Conservation (phyloP, 2,329 filamentous ascomycete genomes). For the Botrytis byssoidea region DNA sequence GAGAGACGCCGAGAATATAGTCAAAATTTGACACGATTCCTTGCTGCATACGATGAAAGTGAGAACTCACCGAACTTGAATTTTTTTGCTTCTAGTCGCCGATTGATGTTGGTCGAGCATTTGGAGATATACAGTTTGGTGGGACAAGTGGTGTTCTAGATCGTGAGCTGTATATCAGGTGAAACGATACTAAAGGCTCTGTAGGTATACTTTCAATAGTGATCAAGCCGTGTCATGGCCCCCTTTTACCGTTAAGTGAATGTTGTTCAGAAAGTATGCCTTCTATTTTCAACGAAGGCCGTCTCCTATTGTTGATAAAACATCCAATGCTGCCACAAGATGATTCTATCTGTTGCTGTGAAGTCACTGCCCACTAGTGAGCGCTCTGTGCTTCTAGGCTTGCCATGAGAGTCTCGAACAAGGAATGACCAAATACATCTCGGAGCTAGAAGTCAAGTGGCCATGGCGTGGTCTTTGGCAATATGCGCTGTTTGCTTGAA, state of each 20-base stretch:
- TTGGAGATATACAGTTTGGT: not conserved
- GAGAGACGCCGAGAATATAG: not conserved
- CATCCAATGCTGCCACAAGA: not conserved
- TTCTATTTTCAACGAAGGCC: not conserved
- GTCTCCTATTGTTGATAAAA: not conserved
- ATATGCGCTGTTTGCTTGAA: not conserved
- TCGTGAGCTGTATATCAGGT: not conserved
- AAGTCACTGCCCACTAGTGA: not conserved
- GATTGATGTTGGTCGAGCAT: not conserved
- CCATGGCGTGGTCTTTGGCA: no score
- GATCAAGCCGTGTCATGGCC: not conserved
- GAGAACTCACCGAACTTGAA: not conserved
- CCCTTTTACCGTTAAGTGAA: not conserved
- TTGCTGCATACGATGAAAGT: not conserved
- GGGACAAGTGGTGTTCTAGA: not conserved
- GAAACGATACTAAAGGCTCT: not conserved
- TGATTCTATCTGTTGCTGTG: not conserved
- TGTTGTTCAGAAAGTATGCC: rapidly evolving
- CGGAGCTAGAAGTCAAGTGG: not conserved
- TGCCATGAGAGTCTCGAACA: not conserved
- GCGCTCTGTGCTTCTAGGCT: not conserved
- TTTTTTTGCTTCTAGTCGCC: not conserved
- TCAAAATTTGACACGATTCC: not conserved
- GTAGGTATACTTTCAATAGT: not conserved
- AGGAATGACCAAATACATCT: not conserved